Evolutionary conservation across 2,329 filamentous ascomycete genomes (phyloP), one percentile per base, ranked within the genome.

Genomic region (Epichloe hybrida): DNA sequence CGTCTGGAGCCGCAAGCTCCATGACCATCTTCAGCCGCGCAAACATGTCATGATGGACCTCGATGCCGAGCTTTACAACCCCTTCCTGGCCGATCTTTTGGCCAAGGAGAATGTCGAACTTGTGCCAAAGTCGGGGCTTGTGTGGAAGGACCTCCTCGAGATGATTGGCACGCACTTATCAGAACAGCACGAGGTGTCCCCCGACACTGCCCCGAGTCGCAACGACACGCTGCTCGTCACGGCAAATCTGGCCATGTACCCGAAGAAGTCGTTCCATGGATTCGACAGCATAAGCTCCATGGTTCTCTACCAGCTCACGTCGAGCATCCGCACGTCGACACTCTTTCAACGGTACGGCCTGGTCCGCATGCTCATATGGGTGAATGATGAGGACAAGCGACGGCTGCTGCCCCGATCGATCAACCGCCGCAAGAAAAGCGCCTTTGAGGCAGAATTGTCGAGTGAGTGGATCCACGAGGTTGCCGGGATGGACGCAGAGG

Each of bases 11-110:
- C 72, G 72, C 31, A 86, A 84, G 59, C 71, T 97, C 1, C 81
- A 95, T 62, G 74, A 87, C 0, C 69, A 77, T 44, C 72, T 98
- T 7, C 70, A 88, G 59, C 91, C 91, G 4, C 81, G 88, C 52
- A 82, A 79, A 5, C 93, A 98, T 69, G 70, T 96, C 43, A 72
- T 98, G 41, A 74, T 96, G 66, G 90, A 97, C 61, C 81, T 83
- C 3, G 77, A 86, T 36, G 64, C 67, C 2, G 66, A 72, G 0
- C 59, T 75, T 3, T 91, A 86, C 63, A 55, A 67, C 1, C 70
- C 77, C 0, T 80, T 83, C 53, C 77, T 95, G 59, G 75, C 17
- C 71, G 23, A 77, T 0, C 69, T 89, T 2, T 63, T 79, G 6
- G 59, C 73, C 1, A 69, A 68, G 5, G 66, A 73, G 2, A 72